These are phyloP conservation scores for Penicillium thymicola DNA, from an alignment of 2,329 filamentous ascomycete species.

Conservation along the genomic window DNA sequence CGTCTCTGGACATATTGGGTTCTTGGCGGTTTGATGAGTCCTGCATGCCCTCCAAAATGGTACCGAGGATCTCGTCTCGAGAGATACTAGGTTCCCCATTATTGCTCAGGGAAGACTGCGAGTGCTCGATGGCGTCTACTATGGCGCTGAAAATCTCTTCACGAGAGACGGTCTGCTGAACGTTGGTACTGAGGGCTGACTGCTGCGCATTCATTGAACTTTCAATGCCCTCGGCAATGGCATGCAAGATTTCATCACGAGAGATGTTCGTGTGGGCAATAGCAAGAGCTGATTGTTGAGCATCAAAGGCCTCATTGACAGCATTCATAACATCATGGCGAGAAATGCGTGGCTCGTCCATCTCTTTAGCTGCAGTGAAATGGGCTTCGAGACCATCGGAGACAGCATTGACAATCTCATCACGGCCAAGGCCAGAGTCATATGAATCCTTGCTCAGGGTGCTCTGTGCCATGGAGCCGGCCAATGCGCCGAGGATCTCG, in stretches of 20 bases:
- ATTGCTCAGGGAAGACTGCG: background rate
- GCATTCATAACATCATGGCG: slow-evolving; percentile 31
- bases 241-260: slow-evolving; percentile 45
- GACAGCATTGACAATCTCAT: slow-evolving; percentile 59
- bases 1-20: slow-evolving; percentile 3
- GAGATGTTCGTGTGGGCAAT: slow-evolving; percentile 41
- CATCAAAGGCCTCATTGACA: slow-evolving; percentile 33
- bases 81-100: background rate
- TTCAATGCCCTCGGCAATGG: slow-evolving; percentile 28
- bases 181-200: slow-evolving; percentile 24
- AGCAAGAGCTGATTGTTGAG: slow-evolving; percentile 28
- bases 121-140: slow-evolving; percentile 50
- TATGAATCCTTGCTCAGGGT: slow-evolving; percentile 31
- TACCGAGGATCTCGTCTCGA: slow-evolving; percentile 2
- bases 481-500: slow-evolving; percentile 35
- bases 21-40: background rate
- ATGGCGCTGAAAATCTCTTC: slow-evolving; percentile 56
- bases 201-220: slow-evolving; percentile 33
- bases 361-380: slow-evolving; percentile 52
- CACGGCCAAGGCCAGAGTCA: slow-evolving; percentile 47
- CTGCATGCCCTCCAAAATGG: slow-evolving; percentile 1
- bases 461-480: slow-evolving; percentile 31
- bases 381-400: slow-evolving; percentile 55
- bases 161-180: slow-evolving; percentile 45
- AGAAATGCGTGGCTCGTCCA: slow-evolving; percentile 41